Conservation (phyloP, 164 flowering plant genomes). For the Euptelea pleiosperma region DNA sequence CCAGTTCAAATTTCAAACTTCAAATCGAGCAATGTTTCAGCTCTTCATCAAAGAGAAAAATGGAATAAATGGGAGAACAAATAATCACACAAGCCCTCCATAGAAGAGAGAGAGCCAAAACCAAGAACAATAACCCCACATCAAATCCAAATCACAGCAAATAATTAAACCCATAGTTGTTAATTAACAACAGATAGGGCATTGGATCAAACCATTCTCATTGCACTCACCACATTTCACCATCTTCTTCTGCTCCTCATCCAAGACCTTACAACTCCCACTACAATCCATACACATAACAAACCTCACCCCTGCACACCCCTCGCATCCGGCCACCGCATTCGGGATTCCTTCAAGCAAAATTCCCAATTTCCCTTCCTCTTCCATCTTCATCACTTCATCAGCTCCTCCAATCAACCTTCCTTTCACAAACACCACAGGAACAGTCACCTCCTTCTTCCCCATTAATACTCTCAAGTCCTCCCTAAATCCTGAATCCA, state of each 20-base stretch:
- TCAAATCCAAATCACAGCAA: too few relatives aligned
- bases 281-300: slow-evolving; percentile 76
- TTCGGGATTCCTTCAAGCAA: slow-evolving; percentile 58
- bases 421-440: slow-evolving; percentile 82
- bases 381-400: slow-evolving; percentile 71
- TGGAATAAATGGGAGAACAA: too few relatives aligned
- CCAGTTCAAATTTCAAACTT: too few relatives aligned
- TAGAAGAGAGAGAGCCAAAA: too few relatives aligned
- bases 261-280: slow-evolving; percentile 84
- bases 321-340: slow-evolving; percentile 38
- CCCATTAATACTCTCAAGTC: slow-evolving; percentile 65
- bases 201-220: slow-evolving; percentile 81
- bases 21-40: too few relatives aligned
- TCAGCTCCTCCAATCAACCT: slow-evolving; percentile 83
- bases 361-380: slow-evolving; percentile 60
- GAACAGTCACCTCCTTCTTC: slow-evolving; percentile 57
- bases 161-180: too few relatives aligned
- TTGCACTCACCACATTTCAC: slow-evolving; percentile 51
- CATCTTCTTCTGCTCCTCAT: slow-evolving; percentile 42
- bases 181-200: slow-evolving; percentile 68
- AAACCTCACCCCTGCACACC: slow-evolving; percentile 77
- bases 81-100: too few relatives aligned
- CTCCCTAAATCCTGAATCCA: slow-evolving; percentile 86
- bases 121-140: too few relatives aligned
- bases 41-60: too few relatives aligned